Evolutionary conservation across 2,329 filamentous ascomycete genomes (phyloP).

Genomic region (Graphilbum sp.): DNA sequence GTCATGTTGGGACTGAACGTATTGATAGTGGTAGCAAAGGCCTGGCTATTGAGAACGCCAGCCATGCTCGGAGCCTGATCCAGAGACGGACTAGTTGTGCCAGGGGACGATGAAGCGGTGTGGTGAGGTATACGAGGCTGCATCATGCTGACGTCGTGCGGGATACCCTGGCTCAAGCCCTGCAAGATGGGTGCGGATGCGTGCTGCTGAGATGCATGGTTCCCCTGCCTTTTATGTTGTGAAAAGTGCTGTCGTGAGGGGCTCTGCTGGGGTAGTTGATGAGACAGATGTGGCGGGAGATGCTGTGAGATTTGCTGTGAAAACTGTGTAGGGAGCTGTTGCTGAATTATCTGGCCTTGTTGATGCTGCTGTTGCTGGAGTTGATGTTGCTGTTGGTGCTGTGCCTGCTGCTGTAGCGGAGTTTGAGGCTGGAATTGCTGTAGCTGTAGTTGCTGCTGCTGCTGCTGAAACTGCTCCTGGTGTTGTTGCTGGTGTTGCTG

Average conservation of each 20-base stretch:
- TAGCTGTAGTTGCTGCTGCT: constrained; percentile 3
- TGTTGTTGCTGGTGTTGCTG: constrained; percentile 9
- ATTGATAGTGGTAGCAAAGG: constrained; percentile 11
- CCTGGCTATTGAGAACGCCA: constrained; percentile 1
- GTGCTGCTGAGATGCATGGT: constrained; percentile 12
- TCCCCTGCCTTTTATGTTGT: constrained; percentile 1
- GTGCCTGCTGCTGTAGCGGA: constrained; percentile 1
- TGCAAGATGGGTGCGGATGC: constrained; percentile 18
- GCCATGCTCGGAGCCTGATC: constrained; percentile 12
- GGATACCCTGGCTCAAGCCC: constrained; percentile 16
- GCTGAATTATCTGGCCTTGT: constrained; percentile 12
- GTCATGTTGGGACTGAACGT: constrained; percentile 6
- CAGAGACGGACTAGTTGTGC: constrained; percentile 10
- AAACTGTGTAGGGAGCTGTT: constrained; percentile 11
- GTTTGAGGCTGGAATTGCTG: constrained; percentile 8
- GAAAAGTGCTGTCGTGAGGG: constrained; percentile 1
- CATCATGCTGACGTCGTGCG: constrained; percentile 1
- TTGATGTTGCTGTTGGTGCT: constrained; percentile 2
- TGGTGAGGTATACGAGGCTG: neutral
- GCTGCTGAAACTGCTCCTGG: too few relatives aligned
- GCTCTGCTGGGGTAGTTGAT: constrained; percentile 1
- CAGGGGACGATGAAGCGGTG: neutral
- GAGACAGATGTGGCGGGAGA: constrained; percentile 13
- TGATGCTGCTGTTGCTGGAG: constrained; percentile 2
- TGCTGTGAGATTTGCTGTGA: constrained; percentile 3